Base-by-base conservation (phyloP, 352 stramenopile genomes). In the Globisporangium nodosum region DNA sequence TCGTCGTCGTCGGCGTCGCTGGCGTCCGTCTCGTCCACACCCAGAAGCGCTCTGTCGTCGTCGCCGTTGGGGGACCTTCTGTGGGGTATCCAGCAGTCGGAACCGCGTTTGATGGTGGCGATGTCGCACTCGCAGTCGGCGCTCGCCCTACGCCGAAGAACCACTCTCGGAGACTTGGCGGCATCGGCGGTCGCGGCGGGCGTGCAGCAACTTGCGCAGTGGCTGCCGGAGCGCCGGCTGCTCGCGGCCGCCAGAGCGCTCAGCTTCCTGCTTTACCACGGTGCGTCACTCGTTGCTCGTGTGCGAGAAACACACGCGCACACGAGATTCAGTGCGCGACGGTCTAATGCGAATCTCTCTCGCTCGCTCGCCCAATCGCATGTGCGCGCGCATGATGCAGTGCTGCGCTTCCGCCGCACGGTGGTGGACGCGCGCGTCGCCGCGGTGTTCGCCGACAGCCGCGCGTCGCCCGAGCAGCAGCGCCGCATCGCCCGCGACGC, bases 251-350 rank as follows among this genome's bases (percentile, higher is more conserved):
- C 70, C 45, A 48, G 49, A 16, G 58, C 60, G 58, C 53, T 82
- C n/a, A 72, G 64, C 45, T 68, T 75, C 50, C 58, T 84, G 56
- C 74, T 75, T 60, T 85, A 68, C 65, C 74, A 75, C 69, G 75
- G 75, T 85, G 63, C 60, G 71, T 13, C 12, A 9, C 33, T 69
- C 40, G 31, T 13, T 55, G 18, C 12, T 5, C 13, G 6, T 24
- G n/a, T 3, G 46, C 49, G 30, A 53, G 49, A 43, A 24, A 39
- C 30, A 30, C 31, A 39, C 21, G 35, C 18, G 11, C 31, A 47
- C 37, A 30, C 8, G 30, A 50, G 5, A 37, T 50, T 12, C 1
- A 3, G 49, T 49, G 46, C 66, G 37, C 64, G 49, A 67, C 39
- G 49, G 54, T 56, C 20, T 54, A 7, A 35, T 9, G 31, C 31